Percentiles rank a stretch among this genome's conserved stretches.
These are phyloP conservation scores for Beauveria caledonica DNA, from an alignment of 2,329 filamentous ascomycete genomes.

Conservation along the genomic window DNA sequence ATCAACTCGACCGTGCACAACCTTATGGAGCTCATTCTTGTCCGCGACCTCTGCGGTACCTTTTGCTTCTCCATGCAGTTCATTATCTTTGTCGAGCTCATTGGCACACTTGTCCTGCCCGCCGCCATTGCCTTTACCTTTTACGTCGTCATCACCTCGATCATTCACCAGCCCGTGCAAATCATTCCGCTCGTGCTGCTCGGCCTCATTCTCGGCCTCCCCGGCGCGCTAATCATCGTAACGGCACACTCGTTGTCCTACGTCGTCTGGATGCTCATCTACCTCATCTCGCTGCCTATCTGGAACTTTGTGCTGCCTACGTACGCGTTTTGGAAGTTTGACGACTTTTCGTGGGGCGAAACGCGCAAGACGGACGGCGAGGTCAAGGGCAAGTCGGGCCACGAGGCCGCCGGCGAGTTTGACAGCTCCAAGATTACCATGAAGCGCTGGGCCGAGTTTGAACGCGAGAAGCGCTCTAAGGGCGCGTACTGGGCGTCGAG, in stretches of 20 bases:
- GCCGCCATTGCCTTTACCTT: conserved; percentile 96
- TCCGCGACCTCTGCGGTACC: conserved; percentile 91
- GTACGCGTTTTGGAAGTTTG: conserved; percentile 99
- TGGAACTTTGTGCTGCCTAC: conserved; percentile 96
- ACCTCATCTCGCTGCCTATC: conserved; percentile 82
- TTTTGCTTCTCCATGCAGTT: conserved; percentile 99
- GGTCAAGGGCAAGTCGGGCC: conserved; percentile 75
- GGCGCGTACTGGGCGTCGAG: conserved; percentile 42
- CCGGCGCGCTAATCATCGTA: conserved; percentile 81
- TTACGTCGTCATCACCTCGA: conserved; percentile 89
- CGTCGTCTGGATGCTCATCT: conserved; percentile 94
- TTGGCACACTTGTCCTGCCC: conserved; percentile 89
- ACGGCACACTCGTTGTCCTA: conserved; percentile 92
- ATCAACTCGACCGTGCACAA: conserved; percentile 99
- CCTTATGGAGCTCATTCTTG: conserved; percentile 91
- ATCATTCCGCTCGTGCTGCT: conserved; percentile 86
- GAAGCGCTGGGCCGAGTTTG: conserved; percentile 98
- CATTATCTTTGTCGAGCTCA: conserved; percentile 87
- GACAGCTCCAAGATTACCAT: conserved; percentile 99
- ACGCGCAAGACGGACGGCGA: conserved; percentile 92
- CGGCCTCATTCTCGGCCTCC: conserved; percentile 84
- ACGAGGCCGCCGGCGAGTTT: conserved; percentile 90
- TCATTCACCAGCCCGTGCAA: conserved; percentile 67
- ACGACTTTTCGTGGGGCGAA: conserved; percentile 99
- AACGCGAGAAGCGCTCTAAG: conserved; percentile 52